Evolutionary conservation across 139 green algal species (phyloP).

Genomic region (Limnomonas spitsbergensis): DNA sequence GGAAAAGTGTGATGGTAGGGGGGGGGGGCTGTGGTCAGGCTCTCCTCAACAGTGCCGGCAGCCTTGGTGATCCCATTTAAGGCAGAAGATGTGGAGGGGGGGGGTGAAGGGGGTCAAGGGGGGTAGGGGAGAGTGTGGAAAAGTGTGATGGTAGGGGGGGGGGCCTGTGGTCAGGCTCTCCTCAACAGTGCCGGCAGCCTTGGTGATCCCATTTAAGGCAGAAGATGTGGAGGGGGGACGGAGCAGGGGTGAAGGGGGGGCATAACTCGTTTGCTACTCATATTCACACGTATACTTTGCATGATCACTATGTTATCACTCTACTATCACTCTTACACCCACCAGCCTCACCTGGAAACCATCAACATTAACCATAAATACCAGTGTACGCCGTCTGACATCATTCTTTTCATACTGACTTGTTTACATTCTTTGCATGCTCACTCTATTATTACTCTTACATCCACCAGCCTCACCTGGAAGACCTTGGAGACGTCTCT

Average conservation of each 20-base stretch:
- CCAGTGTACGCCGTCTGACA: too few species aligned
- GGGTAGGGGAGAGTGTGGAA: too few species aligned
- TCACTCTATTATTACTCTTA: neutral
- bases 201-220: constrained; percentile 50
- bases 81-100: neutral
- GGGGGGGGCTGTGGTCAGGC: constrained; percentile 15
- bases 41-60: constrained; percentile 39
- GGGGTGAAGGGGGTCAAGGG: too few species aligned
- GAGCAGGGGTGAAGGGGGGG: too few species aligned
- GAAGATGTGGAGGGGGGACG: neutral
- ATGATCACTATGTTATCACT: neutral
- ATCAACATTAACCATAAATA: too few species aligned
- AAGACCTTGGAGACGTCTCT: constrained; percentile 73
- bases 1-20: too few species aligned
- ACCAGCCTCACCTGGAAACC: constrained; percentile 52
- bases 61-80: constrained; percentile 53
- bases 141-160: too few species aligned
- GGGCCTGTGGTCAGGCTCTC: constrained; percentile 25
- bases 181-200: constrained; percentile 40
- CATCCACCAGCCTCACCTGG: constrained; percentile 37
- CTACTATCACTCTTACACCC: neutral
- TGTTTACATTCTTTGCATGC: neutral
- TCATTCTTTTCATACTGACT: neutral
- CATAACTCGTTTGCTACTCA: too few species aligned
- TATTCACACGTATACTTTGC: neutral